These are phyloP conservation scores for Asterophora parasitica DNA, from an alignment of 768 basidiomycete genomes.

Conservation along the genomic window DNA sequence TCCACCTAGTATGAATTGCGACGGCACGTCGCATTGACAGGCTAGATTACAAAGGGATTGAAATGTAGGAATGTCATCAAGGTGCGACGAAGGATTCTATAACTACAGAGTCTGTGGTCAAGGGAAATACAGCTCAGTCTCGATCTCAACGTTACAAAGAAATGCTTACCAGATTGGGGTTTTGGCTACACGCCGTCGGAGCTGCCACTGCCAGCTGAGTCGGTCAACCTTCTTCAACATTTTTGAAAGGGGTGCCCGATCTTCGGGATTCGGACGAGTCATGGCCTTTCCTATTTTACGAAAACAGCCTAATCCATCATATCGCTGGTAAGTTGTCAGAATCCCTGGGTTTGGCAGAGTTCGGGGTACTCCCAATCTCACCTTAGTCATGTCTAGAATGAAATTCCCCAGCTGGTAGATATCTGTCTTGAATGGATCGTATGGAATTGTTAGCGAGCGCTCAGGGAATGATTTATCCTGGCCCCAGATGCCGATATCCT, in stretches of 20 bases:
- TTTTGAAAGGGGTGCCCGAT: constrained; percentile 1
- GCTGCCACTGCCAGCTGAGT: background rate
- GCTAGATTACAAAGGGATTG: no score
- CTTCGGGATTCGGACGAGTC: constrained; percentile 2
- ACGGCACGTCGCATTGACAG: no score
- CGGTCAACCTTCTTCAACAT: background rate
- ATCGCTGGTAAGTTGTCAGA: background rate
- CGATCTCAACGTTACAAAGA: no score
- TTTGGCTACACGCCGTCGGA: constrained; percentile 1
- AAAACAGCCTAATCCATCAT: constrained; percentile 2
- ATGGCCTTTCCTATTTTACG: constrained; percentile 1
- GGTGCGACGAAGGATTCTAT: no score
- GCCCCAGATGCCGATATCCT: background rate
- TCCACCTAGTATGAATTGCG: no score
- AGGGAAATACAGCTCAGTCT: no score
- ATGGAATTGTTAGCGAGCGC: background rate
- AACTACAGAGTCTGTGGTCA: no score
- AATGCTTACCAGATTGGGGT: no score
- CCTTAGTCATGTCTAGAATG: background rate
- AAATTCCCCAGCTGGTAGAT: constrained; percentile 1
- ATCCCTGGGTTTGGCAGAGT: no score
- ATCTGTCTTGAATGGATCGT: constrained; percentile 6
- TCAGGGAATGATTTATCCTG: constrained; percentile 3
- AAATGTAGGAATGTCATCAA: no score
- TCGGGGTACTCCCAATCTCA: no score